Base-by-base conservation (phyloP, 176 grass and related monocot genomes). In the Triticum monococcum region DNA sequence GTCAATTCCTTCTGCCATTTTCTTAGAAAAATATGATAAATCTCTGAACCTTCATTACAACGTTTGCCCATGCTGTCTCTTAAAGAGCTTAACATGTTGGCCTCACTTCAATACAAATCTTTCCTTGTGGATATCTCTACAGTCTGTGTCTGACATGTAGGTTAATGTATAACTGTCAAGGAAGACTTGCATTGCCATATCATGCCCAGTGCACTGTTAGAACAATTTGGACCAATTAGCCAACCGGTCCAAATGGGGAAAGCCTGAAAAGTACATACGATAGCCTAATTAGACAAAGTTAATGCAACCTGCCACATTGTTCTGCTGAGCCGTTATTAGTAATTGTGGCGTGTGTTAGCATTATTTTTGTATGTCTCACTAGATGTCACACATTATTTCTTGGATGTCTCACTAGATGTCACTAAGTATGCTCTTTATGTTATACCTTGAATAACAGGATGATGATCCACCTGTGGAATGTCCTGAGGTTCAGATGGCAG, bases 361-460 rank as follows among this genome's bases (percentile, higher is more conserved):
- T 14, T 54, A 28, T 64, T 59, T 22, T 59, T 59, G 18, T 59
- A 59, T 59, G 56, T 59, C 56, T 59, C 56, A 59, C 56, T 20
- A 59, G 56, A 22, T 59, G 56, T 20, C 56, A 59, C 56, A 59
- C 18, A 3, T 59, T 59, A 59, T 59, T 22, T 22, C 59, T 80
- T 80, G 30, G 69, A 32, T 76, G 45, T 87, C 57, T 71, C 82
- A 56, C 48, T 22, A 16, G 66, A 81, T 11, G 11, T 84, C 79
- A 37, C 57, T 87, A 45, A 79, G 79, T 8, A 12, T 46, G 22
- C 62, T 67, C 14, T 70, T 52, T n/a, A 17, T 38, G 8, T 80
- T 52, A 35, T 40, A 56, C 85, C 45, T 88, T n/a, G 1, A 68
- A 86, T 92, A 64, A 45, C 77, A 86, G 86, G 86, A 89, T 24